Conservation (phyloP, 495 filamentous ascomycete species). For the Talaromyces ruber region DNA sequence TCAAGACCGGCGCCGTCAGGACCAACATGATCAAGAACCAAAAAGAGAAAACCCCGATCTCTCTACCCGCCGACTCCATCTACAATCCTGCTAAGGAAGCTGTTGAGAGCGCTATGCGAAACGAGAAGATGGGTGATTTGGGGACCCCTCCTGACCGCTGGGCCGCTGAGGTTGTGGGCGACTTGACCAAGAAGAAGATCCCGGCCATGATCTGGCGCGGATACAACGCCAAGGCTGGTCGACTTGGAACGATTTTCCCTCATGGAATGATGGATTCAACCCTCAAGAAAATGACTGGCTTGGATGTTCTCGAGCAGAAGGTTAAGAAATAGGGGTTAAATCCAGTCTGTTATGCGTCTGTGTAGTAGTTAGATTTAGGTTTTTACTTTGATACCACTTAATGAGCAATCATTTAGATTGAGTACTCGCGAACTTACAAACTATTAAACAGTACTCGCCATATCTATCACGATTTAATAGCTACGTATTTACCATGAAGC, state of each 20-base stretch:
- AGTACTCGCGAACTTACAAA: not conserved
- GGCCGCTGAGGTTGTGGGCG: not conserved
- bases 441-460: too few relatives aligned
- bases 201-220: constrained; percentile 3
- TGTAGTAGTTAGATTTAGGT: not conserved
- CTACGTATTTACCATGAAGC: too few relatives aligned
- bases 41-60: not conserved
- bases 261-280: constrained; percentile 3
- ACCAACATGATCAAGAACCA: constrained; percentile 7
- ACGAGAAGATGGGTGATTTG: not conserved
- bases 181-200: constrained; percentile 2
- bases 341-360: not conserved
- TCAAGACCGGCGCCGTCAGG: constrained; percentile 16
- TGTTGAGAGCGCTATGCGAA: not conserved
- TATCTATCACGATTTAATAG: too few relatives aligned
- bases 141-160: constrained; percentile 1
- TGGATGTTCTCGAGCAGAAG: constrained; percentile 5
- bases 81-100: constrained; percentile 1
- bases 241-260: constrained; percentile 1
- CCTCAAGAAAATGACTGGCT: constrained; percentile 1
- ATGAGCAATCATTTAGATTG: not conserved
- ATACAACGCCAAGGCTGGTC: not conserved
- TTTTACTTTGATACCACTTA: not conserved
- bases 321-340: not conserved
- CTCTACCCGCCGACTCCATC: not conserved